Evolutionary conservation across 2,329 filamentous ascomycete genomes (phyloP).

Genomic region (Curvularia sp.): DNA sequence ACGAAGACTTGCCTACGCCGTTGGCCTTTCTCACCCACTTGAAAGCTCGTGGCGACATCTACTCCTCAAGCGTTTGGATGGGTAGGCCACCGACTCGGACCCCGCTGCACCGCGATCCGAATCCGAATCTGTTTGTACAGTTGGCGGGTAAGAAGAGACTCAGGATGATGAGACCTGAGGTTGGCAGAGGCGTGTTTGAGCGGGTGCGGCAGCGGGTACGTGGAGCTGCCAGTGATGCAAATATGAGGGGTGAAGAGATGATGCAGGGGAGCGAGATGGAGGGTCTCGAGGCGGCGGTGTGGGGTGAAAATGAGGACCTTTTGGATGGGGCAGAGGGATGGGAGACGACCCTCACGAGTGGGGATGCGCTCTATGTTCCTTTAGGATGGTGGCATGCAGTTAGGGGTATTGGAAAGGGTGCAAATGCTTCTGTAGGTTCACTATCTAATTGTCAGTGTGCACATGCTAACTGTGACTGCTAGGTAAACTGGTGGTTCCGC

Average conservation of each 20-base stretch:
- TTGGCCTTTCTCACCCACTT: slow-evolving; percentile 63
- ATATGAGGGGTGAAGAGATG: slow-evolving; percentile 83
- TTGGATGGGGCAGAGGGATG: slow-evolving; percentile 28
- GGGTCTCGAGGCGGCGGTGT: slow-evolving; percentile 72
- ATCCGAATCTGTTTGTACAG: slow-evolving; percentile 91
- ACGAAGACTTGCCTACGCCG: slow-evolving; percentile 72
- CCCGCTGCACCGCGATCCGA: slow-evolving; percentile 89
- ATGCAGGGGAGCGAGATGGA: slow-evolving; percentile 80
- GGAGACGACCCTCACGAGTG: slow-evolving; percentile 62
- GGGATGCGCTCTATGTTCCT: slow-evolving; percentile 80
- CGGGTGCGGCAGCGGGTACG: slow-evolving; percentile 49
- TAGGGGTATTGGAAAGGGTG: slow-evolving; percentile 65
- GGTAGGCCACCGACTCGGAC: slow-evolving; percentile 87
- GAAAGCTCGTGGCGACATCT: slow-evolving; percentile 79
- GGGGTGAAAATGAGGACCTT: slow-evolving; percentile 58
- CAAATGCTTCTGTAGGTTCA: slow-evolving; percentile 63
- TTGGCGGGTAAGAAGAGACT: slow-evolving; percentile 75
- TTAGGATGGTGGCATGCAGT: slow-evolving; percentile 89
- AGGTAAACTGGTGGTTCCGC: slow-evolving; percentile 83
- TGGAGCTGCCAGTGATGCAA: slow-evolving; percentile 55
- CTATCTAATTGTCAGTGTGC: background rate
- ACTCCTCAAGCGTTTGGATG: slow-evolving; percentile 86
- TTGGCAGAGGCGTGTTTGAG: slow-evolving; percentile 71
- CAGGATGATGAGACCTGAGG: slow-evolving; percentile 70
- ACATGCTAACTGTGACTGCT: slow-evolving; percentile 32